phyloP scores from a whole-genome alignment of 2,329 filamentous ascomycete genomes.

The Stagonosporopsis tanaceti region DNA sequence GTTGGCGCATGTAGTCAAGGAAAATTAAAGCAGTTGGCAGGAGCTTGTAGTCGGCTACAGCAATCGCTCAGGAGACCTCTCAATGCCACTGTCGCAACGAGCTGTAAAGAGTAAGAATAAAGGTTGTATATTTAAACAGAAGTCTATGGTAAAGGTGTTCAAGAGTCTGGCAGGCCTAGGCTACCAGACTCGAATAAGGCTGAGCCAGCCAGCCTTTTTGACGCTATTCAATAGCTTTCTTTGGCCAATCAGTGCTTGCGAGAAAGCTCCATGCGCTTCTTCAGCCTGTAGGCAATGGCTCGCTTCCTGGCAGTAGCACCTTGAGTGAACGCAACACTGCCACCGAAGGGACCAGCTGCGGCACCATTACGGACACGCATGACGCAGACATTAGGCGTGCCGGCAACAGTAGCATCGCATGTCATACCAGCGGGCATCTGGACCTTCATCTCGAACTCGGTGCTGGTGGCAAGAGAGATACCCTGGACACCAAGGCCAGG shows the following conservation, averaged over 20 bases:
- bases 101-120: not conserved
- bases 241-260: conserved; percentile 28
- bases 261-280: conserved; percentile 49
- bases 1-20: not conserved
- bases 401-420: conserved; percentile 67
- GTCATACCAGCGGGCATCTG: conserved; percentile 74
- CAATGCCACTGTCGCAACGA: not conserved
- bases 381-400: conserved; percentile 69
- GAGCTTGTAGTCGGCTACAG: not conserved
- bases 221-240: not conserved
- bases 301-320: conserved; percentile 65
- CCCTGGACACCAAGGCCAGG: conserved; percentile 66
- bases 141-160: not conserved
- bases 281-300: conserved; percentile 63
- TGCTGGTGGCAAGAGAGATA: conserved; percentile 65
- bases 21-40: not conserved
- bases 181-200: not conserved
- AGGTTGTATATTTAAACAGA: not conserved
- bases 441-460: conserved; percentile 70
- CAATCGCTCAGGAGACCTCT: not conserved
- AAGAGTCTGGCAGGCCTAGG: not conserved
- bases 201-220: not conserved
- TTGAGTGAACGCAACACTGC: conserved; percentile 72
- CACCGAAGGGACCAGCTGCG: conserved; percentile 71
- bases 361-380: conserved; percentile 70